Evolutionary conservation across 2,329 filamentous ascomycete genomes (phyloP), one percentile per base, ranked within the genome.

Genomic region (Nothopassalora personata): DNA sequence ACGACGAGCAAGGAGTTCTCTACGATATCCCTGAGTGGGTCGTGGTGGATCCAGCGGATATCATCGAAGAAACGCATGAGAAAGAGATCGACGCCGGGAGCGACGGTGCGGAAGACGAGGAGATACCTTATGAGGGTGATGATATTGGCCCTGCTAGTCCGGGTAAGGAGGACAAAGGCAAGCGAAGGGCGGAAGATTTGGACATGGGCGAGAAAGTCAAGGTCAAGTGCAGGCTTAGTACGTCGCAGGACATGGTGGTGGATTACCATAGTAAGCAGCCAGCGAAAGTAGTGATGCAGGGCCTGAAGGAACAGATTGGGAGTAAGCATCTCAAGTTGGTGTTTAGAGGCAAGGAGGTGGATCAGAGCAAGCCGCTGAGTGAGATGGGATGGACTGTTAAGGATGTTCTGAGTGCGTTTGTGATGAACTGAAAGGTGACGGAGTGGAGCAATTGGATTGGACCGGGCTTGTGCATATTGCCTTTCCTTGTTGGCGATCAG

Each of bases 281-380:
- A n/a, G 85, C 93, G 9, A 79, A 82, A 19, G 80, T 78, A 45
- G 71, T 96, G 33, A 78, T 84, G 1, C 80, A 80, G 61, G 86
- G 81, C 68, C 77, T 95, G 36, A 80, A 81, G 19, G 81, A 86
- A 49, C 82, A 87, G 69, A 82, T 83, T 31, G 79, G 79, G 65
- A 88, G 53, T 91, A 77, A 73, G 61, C 82, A 80, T 51, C 78
- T 96, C 53, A 84, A 85, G 56, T 82, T 96, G 60, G 86, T 85
- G 19, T 95, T 96, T 72, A 81, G 94, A 74, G 92, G 92, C 65
- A 90, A 86, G 71, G 83, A 92, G 53, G 81, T 96, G 49, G 85
- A 86, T 64, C 89, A 93, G 64, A 80, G 81, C 56, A 72, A 83
- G 19, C 81, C 86, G 0, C 77, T 96, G 18, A 73, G 79, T 48